Evolutionary conservation across 2,329 filamentous ascomycete genomes (phyloP), one percentile per base, ranked within the genome.

Genomic region (Gliomastix tumulicola): DNA sequence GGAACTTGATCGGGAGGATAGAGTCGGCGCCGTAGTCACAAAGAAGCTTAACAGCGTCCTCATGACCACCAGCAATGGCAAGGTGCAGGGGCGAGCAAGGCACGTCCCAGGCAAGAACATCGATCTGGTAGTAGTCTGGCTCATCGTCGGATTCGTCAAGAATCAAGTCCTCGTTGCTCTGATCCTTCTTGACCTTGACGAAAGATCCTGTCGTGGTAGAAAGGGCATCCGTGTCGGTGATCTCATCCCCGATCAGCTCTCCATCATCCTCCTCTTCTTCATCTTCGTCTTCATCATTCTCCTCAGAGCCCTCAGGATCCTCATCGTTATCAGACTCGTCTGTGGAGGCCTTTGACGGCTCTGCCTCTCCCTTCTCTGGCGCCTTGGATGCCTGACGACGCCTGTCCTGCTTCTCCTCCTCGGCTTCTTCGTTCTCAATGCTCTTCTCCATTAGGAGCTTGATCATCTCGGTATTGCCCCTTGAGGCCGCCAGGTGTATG

Each of bases 71-170:
- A 2, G 85, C 55, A 41, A 94, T 88, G 7, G 88, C 88, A 20
- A 88, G 69, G 54, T 94, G 88, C 6, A 94, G 67, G 2, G 88
- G 78, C 11, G 82, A 84, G 39, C 79, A 76, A 5, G 80, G 77
- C 6, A 70, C 74, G 48, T 94, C 87, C 88, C 88, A 94, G 2
- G 85, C 77, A n/a, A 84, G 53, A 2, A 83, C 74, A 45, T 94
- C 81, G 41, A 89, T 71, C 45, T 92, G 79, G 54, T 84, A 90
- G 36, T 89, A 74, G 56, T 94, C 86, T 1, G 86, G 85, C 16
- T 84, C 82, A 9, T 82, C 70, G 2, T 77, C 69, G 7, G 50
- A 49, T 7, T 78, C 74, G 6, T 80, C 74, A 1, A 68, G 64
- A 2, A 71, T 63, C 5, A 56, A 50, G 1, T 49, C 46, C 7